Conservation (phyloP, 371 early-diverging fungal genomes). For the Apophysomyces variabilis region DNA sequence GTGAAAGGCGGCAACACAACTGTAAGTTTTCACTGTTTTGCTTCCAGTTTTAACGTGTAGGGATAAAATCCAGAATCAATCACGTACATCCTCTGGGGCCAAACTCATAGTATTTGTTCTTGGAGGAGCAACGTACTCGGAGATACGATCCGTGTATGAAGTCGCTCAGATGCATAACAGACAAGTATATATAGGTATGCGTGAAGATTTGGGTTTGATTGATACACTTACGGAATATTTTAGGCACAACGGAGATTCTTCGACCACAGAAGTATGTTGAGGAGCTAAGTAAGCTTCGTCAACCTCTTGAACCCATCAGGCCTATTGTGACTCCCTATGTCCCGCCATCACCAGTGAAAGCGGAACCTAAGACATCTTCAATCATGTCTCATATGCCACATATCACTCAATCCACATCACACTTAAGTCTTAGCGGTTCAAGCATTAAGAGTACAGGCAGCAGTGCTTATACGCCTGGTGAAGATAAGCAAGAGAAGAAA, state of each 20-base stretch:
- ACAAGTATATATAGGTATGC: conserved; percentile 82
- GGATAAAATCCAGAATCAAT: conserved; percentile 19
- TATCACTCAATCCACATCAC: conserved; percentile 10
- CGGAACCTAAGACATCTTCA: conserved; percentile 20
- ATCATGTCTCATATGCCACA: conserved; percentile 25
- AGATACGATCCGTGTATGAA: conserved; percentile 89
- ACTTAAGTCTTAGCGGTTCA: neutral
- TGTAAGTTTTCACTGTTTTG: conserved; percentile 16
- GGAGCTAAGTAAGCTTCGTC: conserved; percentile 50
- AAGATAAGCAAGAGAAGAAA: conserved; percentile 43
- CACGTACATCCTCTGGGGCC: conserved; percentile 32
- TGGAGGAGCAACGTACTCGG: conserved; percentile 93
- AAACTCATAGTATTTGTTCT: conserved; percentile 79
- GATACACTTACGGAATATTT: neutral
- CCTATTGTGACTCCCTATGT: conserved; percentile 45
- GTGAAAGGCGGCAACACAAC: conserved; percentile 29
- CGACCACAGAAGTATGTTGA: conserved; percentile 80
- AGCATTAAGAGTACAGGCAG: conserved; percentile 5
- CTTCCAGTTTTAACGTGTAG: neutral
- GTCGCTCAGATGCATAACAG: conserved; percentile 68
- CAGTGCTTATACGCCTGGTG: conserved; percentile 8
- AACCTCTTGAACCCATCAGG: conserved; percentile 35
- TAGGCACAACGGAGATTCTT: conserved; percentile 75
- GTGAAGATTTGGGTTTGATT: neutral
- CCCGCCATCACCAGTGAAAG: conserved; percentile 35